Evolutionary conservation across 2,329 filamentous ascomycete species (phyloP).

Genomic region (Pseudogymnoascus verrucosus): DNA sequence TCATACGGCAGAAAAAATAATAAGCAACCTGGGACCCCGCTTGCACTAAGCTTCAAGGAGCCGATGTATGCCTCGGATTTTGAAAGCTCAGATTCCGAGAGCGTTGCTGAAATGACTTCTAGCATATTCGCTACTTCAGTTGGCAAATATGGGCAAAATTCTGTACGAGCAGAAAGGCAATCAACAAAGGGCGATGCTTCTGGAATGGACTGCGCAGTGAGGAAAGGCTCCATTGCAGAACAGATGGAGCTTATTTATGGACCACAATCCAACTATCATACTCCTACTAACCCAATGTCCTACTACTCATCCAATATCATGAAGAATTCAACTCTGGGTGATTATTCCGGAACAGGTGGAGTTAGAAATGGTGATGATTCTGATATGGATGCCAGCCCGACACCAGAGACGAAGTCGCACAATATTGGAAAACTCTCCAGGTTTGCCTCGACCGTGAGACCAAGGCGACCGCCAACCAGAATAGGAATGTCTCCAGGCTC

Average conservation of each 20-base stretch:
- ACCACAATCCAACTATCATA: neutral
- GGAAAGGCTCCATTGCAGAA: neutral
- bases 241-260: neutral
- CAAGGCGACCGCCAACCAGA: neutral
- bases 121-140: neutral
- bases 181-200: neutral
- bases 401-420: neutral
- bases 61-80: neutral
- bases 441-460: neutral
- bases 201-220: neutral
- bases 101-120: neutral
- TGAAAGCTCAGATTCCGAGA: neutral
- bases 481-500: neutral
- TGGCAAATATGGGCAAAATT: neutral
- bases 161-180: neutral
- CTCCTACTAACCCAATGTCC: neutral
- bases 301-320: neutral
- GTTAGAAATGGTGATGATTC: neutral
- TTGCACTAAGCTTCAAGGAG: neutral
- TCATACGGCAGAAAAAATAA: neutral
- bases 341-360: neutral
- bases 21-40: neutral
- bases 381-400: neutral
- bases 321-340: neutral
- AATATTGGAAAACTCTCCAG: neutral